phyloP scores from a whole-genome alignment of 345 rosid species.

The Eucalyptus virginea region DNA sequence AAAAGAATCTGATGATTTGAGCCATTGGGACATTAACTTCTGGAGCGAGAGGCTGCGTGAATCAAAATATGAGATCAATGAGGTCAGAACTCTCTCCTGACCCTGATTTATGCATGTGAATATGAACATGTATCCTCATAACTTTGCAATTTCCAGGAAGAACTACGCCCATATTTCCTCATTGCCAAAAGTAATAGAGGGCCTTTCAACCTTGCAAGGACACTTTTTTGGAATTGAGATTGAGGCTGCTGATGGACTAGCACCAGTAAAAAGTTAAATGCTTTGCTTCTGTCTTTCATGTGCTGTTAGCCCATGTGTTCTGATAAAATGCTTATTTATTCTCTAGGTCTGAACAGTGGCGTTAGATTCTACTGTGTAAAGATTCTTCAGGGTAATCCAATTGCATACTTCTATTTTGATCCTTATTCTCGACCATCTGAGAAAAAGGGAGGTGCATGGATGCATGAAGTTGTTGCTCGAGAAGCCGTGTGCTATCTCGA shows the following conservation, averaged over 20 bases:
- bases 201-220: slow-evolving; percentile 71
- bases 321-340: not conserved
- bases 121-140: not conserved
- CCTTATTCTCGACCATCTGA: slow-evolving; percentile 95
- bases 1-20: slow-evolving; percentile 51
- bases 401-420: slow-evolving; percentile 90
- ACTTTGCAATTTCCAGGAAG: slow-evolving; percentile 39
- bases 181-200: slow-evolving; percentile 77
- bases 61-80: slow-evolving; percentile 72
- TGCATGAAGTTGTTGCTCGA: slow-evolving; percentile 77
- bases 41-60: slow-evolving; percentile 99
- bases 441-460: slow-evolving; percentile 87
- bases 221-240: slow-evolving; percentile 65
- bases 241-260: slow-evolving; percentile 79
- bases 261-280: slow-evolving; percentile 46
- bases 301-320: not conserved
- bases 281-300: not conserved
- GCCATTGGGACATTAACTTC: slow-evolving; percentile 71
- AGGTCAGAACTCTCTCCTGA: slow-evolving; percentile 25
- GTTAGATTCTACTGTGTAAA: slow-evolving; percentile 49
- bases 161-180: slow-evolving; percentile 84
- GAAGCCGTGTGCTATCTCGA: slow-evolving; percentile 54
- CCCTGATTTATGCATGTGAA: not conserved
- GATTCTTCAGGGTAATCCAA: slow-evolving; percentile 19
- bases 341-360: slow-evolving; percentile 75